phyloP scores from a whole-genome alignment of 108 stramenopile species.

The Cyclotella sp. region DNA sequence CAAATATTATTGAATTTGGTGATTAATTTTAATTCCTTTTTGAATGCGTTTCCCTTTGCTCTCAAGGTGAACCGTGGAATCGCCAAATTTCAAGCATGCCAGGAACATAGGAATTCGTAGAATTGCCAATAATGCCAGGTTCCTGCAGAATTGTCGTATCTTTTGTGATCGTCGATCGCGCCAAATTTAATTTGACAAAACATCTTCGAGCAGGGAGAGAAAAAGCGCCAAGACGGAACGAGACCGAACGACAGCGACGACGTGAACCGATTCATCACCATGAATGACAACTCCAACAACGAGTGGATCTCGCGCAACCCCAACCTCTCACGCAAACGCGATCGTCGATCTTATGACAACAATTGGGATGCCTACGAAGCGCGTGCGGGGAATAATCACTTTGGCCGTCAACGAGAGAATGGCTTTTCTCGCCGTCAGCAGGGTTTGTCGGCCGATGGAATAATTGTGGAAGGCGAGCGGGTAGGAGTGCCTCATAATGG shows the following conservation, averaged over 20 bases:
- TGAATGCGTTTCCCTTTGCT: too few species aligned
- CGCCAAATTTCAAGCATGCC: too few species aligned
- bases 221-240: too few species aligned
- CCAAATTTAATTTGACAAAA: too few species aligned
- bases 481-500: constrained; percentile 5
- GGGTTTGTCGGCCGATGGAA: background rate
- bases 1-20: too few species aligned
- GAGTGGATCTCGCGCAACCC: constrained; percentile 26
- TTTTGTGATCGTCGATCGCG: too few species aligned
- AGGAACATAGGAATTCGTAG: too few species aligned
- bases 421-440: background rate
- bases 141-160: too few species aligned
- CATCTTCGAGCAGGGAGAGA: too few species aligned
- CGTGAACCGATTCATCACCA: background rate
- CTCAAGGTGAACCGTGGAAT: too few species aligned
- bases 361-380: constrained; percentile 27
- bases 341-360: constrained; percentile 21
- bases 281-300: background rate
- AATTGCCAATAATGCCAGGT: too few species aligned
- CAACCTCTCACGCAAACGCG: constrained; percentile 16
- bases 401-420: background rate
- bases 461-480: constrained; percentile 4
- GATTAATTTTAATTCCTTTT: too few species aligned
- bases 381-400: constrained; percentile 3
- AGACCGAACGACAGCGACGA: background rate